Evolutionary conservation across 2,329 filamentous ascomycete species (phyloP).

Genomic region (Coniochaeta hoffmannii): DNA sequence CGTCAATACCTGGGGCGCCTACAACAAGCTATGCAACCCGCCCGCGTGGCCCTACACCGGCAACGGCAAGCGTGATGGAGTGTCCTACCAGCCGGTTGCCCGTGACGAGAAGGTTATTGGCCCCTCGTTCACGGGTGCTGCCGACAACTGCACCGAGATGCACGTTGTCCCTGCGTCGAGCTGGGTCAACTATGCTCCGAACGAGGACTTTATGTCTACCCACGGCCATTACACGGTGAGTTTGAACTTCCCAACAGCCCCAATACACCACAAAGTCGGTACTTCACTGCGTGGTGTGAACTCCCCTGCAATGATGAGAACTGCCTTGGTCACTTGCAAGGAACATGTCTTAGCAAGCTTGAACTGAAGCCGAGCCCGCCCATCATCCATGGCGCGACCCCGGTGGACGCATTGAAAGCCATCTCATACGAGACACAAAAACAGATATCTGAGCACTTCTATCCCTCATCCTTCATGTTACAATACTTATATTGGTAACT

Average conservation of each 20-base stretch:
- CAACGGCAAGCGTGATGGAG: background rate
- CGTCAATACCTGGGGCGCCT: background rate
- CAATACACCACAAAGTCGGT: no score
- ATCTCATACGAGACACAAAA: background rate
- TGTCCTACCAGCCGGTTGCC: background rate
- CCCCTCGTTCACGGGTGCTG: background rate
- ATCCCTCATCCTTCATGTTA: background rate
- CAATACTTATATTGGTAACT: no score
- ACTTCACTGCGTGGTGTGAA: no score
- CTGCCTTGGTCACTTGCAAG: background rate
- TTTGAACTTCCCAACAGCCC: background rate
- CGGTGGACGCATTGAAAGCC: background rate
- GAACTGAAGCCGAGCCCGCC: background rate
- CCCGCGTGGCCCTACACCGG: background rate
- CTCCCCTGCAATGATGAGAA: background rate
- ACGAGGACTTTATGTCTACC: background rate
- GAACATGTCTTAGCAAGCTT: background rate
- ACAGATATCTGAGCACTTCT: background rate
- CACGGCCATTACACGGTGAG: background rate
- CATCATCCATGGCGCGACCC: background rate
- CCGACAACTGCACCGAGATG: background rate
- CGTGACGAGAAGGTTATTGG: background rate
- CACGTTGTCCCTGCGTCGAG: background rate
- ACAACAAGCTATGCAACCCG: background rate
- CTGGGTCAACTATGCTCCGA: background rate